phyloP scores from a whole-genome alignment of 169 alveolate genomes.

The Cryptosporidium sp. region DNA sequence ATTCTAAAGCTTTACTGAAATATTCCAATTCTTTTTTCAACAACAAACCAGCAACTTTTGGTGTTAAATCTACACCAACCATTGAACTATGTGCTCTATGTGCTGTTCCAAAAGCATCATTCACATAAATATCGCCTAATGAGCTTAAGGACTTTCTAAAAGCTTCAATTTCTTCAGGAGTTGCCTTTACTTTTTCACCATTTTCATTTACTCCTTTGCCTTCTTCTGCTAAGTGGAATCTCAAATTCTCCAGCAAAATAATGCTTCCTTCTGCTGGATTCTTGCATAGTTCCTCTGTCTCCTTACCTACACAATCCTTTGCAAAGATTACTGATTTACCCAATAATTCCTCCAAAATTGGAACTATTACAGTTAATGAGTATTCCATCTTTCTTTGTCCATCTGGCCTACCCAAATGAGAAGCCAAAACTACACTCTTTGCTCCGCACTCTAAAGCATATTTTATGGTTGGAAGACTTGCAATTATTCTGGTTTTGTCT shows the following conservation, averaged over 20 bases:
- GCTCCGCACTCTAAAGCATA: slow-evolving; percentile 92
- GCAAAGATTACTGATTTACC: slow-evolving; percentile 90
- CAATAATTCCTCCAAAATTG: slow-evolving; percentile 87
- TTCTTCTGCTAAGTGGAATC: slow-evolving; percentile 98
- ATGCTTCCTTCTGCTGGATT: slow-evolving; percentile 90
- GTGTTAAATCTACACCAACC: slow-evolving; percentile 92
- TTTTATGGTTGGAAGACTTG: slow-evolving; percentile 95
- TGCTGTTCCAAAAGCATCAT: slow-evolving; percentile 99
- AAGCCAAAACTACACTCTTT: slow-evolving; percentile 90
- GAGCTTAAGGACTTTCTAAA: slow-evolving; percentile 92
- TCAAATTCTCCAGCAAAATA: slow-evolving; percentile 94
- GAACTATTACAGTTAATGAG: slow-evolving; percentile 93
- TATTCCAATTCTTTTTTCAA: slow-evolving; percentile 96
- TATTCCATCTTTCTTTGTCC: slow-evolving; percentile 90
- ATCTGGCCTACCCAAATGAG: slow-evolving; percentile 98
- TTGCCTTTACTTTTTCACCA: slow-evolving; percentile 92
- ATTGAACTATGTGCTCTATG: slow-evolving; percentile 98
- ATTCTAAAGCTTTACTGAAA: slow-evolving; percentile 94
- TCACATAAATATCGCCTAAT: slow-evolving; percentile 95
- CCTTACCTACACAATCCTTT: slow-evolving; percentile 95
- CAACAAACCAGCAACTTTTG: slow-evolving; percentile 95
- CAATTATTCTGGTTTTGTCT: slow-evolving; percentile 93
- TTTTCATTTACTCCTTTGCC: slow-evolving; percentile 94
- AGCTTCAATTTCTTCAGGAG: slow-evolving; percentile 84
- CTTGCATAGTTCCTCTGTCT: slow-evolving; percentile 88